Percentiles rank a stretch among this genome's conserved stretches.
Evolutionary conservation across 192 early-diverging fungal species (phyloP).

Genomic region (Coemansia javaensis): DNA sequence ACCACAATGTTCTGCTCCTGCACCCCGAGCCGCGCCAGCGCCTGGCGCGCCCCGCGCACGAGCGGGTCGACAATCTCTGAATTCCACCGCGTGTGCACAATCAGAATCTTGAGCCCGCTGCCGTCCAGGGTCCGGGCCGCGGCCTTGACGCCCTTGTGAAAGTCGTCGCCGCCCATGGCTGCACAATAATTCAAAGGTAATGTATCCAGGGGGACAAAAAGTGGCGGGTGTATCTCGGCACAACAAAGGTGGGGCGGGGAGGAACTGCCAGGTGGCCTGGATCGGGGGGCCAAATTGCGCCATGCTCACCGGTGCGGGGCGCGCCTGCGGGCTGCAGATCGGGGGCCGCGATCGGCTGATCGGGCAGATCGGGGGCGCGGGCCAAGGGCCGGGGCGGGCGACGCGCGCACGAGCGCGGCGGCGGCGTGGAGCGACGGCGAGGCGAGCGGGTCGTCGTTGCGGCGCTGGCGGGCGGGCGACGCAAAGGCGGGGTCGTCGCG

Average conservation of each 20-base stretch:
- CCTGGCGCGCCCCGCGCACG: conserved; percentile 63
- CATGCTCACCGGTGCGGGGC: conserved; percentile 2
- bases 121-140: conserved; percentile 57
- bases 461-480: neutral
- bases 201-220: no score
- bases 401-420: no score
- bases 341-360: neutral
- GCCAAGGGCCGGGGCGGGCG: no score
- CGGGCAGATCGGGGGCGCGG: no score
- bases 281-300: no score
- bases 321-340: neutral
- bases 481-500: neutral
- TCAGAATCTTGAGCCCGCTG: conserved; percentile 60
- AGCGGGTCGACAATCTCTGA: conserved; percentile 75
- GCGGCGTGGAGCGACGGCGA: conserved; percentile 10
- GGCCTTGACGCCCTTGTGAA: conserved; percentile 70
- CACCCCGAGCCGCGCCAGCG: conserved; percentile 70
- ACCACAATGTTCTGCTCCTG: conserved; percentile 67
- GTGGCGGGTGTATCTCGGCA: no score
- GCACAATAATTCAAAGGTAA: neutral
- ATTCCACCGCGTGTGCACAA: conserved; percentile 97
- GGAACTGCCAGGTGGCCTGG: no score
- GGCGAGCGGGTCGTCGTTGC: conserved; percentile 11
- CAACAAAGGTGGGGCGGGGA: no score
- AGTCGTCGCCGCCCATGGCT: conserved; percentile 51